Evolutionary conservation across 371 early-diverging fungal species (phyloP).

Genomic region (Chytridiales sp.): DNA sequence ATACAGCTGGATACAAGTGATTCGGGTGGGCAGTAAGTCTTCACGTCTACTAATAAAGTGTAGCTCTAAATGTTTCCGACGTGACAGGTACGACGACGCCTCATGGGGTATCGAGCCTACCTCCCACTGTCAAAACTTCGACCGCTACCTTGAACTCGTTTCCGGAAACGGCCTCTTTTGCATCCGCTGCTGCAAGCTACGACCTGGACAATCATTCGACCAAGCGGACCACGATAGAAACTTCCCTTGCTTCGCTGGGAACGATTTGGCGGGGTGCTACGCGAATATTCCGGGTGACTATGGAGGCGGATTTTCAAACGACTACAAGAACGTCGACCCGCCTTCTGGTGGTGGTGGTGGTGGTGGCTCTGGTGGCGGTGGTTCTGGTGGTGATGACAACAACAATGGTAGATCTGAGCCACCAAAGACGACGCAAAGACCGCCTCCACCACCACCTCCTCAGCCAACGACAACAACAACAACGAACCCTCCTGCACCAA

Average conservation of each 20-base stretch:
- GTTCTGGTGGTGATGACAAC: too few species aligned
- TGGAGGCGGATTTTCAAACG: slow-evolving; percentile 5
- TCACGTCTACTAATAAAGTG: too few species aligned
- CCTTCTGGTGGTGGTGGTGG: not conserved
- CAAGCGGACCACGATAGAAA: not conserved
- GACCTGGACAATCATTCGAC: too few species aligned
- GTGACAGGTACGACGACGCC: slow-evolving; percentile 12
- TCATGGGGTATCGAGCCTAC: slow-evolving; percentile 15
- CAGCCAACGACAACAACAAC: too few species aligned
- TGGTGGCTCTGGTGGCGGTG: too few species aligned
- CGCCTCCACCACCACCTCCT: too few species aligned
- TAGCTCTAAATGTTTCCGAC: too few species aligned
- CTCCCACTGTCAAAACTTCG: slow-evolving; percentile 1
- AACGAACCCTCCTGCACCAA: too few species aligned
- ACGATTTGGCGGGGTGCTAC: slow-evolving; percentile 2
- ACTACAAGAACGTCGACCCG: not conserved
- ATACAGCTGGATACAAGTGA: too few species aligned
- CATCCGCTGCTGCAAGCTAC: slow-evolving; percentile 11
- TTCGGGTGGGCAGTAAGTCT: too few species aligned
- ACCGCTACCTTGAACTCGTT: slow-evolving; percentile 13
- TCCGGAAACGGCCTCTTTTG: slow-evolving; percentile 1
- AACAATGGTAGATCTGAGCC: too few species aligned
- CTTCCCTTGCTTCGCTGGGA: slow-evolving; percentile 6
- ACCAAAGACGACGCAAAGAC: too few species aligned
- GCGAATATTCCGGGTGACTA: slow-evolving; percentile 4